phyloP scores from a whole-genome alignment of 805 yeast genomes.

The Wickerhamomyces silvicola region DNA sequence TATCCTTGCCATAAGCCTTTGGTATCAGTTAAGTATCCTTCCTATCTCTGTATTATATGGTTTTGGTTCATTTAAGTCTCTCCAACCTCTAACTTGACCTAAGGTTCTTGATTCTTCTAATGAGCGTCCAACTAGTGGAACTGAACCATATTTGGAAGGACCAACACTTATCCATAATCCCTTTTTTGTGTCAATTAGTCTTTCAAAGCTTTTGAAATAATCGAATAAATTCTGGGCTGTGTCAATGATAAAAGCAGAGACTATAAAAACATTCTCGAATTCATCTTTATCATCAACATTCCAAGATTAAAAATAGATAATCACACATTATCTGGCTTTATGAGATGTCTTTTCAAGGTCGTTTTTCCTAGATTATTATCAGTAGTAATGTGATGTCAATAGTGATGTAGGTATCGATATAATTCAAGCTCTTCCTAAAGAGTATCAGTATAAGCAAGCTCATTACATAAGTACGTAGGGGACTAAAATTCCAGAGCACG shows the following conservation, averaged over 20 bases:
- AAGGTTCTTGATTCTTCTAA: slow-evolving; percentile 59
- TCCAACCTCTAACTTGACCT: slow-evolving; percentile 61
- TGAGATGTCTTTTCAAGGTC: slow-evolving; percentile 19
- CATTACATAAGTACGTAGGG: slow-evolving; percentile 66
- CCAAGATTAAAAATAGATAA: slow-evolving; percentile 61
- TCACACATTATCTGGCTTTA: slow-evolving; percentile 41
- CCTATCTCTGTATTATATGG: slow-evolving; percentile 28
- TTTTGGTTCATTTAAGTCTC: slow-evolving; percentile 30
- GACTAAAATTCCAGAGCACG: slow-evolving; percentile 74
- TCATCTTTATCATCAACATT: slow-evolving; percentile 22
- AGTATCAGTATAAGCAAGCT: slow-evolving; percentile 40
- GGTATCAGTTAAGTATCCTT: slow-evolving; percentile 63
- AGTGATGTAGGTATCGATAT: slow-evolving; percentile 55
- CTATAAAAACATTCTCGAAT: slow-evolving; percentile 46
- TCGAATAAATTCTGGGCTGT: slow-evolving; percentile 84
- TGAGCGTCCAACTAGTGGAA: slow-evolving; percentile 69
- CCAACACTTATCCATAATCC: slow-evolving; percentile 88
- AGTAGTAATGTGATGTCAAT: slow-evolving; percentile 52
- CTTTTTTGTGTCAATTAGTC: slow-evolving; percentile 34
- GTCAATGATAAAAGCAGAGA: slow-evolving; percentile 77
- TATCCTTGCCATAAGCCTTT: slow-evolving; percentile 72
- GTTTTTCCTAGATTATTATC: slow-evolving; percentile 46
- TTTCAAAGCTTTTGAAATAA: slow-evolving; percentile 61
- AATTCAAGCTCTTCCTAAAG: slow-evolving; percentile 15
- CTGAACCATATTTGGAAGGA: slow-evolving; percentile 87